Evolutionary conservation across 495 filamentous ascomycete species (phyloP).

Genomic region (Aspergillus funiculosus): DNA sequence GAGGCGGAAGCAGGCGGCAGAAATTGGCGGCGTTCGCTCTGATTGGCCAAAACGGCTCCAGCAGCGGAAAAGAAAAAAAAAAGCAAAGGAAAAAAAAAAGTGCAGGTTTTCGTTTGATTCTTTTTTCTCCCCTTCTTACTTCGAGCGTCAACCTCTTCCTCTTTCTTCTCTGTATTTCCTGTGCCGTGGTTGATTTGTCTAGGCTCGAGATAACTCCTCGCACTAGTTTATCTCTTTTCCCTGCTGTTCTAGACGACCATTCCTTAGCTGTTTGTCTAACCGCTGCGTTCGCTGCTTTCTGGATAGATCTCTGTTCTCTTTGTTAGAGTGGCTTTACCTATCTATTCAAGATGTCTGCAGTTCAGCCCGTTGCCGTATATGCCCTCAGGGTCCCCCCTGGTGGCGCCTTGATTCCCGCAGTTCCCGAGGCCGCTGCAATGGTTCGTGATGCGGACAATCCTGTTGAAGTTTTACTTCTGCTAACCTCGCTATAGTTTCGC

Average conservation of each 20-base stretch:
- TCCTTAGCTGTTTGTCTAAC: constrained; percentile 24
- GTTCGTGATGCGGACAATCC: constrained; percentile 49
- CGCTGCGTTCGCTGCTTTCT: too few relatives aligned
- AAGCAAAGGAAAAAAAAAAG: constrained; percentile 24
- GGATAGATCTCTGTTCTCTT: constrained; percentile 13
- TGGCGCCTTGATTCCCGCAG: constrained; percentile 67
- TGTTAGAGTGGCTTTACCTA: background rate
- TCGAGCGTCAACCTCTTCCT: constrained; percentile 2
- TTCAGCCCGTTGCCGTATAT: constrained; percentile 78
- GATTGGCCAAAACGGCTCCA: constrained; percentile 7
- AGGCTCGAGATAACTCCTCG: background rate
- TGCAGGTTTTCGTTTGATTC: constrained; percentile 10
- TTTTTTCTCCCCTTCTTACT: constrained; percentile 9
- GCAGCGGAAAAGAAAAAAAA: constrained; percentile 14
- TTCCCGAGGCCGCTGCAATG: constrained; percentile 69
- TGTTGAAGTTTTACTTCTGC: background rate
- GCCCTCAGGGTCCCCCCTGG: constrained; percentile 81
- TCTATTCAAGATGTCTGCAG: constrained; percentile 43
- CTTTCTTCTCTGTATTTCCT: constrained; percentile 22
- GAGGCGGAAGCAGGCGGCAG: constrained; percentile 21
- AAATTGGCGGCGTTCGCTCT: constrained; percentile 20
- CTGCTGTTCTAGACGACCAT: constrained; percentile 14
- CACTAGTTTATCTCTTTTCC: constrained; percentile 12
- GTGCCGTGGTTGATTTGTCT: constrained; percentile 10
- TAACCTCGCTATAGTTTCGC: constrained; percentile 58